Evolutionary conservation across 2,329 filamentous ascomycete genomes (phyloP), one percentile per base, ranked within the genome.

Genomic region (Thyridium curvatum): DNA sequence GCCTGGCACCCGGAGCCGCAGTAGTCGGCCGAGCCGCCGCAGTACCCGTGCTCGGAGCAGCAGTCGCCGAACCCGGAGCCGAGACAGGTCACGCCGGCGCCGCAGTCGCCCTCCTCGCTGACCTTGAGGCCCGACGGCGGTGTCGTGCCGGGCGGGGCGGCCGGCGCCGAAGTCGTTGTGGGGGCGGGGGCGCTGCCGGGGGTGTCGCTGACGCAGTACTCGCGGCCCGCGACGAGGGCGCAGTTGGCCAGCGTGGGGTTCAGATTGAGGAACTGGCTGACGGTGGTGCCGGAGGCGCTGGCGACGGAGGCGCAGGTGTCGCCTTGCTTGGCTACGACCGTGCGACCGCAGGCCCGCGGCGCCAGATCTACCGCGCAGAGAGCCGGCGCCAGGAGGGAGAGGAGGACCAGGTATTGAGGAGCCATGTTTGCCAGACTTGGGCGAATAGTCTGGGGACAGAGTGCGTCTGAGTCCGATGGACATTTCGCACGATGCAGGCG

Each of bases 291-390:
- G 12, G 46, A 47, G 10, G 43, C 38, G 5, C 36, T 12, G 3
- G 53, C 45, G 2, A 55, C 31, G 2, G 42, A 45, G 6, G 47
- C 49, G 28, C 53, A 55, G 1, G 53, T 53, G 35, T 55, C 53
- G 8, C 52, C 52, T 3, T 36, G 15, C 18, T 47, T 41, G 30
- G 53, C 53, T 14, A 45, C 47, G 14, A 53, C 39, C 12, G 37
- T 48, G 13, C 38, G 39, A 1, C 41, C 43, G 45, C 53, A 55
- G 18, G 45, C n/a, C 14, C 21, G 21, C 6, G 21, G 21, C 6
- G 21, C 21, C 6, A 26, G 21, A 6, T 6, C 21, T 26, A 6
- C 21, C 21, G 21, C 21, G 21, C 21, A 26, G 21, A 26, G 21
- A 6, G 21, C 21, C 21, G 21, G 21, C 6, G 21, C 21, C 6